Percentiles rank a stretch among this genome's conserved stretches.
phyloP scores from a whole-genome alignment of 1,284 basidiomycete species.

The Heterobasidion occidentale region DNA sequence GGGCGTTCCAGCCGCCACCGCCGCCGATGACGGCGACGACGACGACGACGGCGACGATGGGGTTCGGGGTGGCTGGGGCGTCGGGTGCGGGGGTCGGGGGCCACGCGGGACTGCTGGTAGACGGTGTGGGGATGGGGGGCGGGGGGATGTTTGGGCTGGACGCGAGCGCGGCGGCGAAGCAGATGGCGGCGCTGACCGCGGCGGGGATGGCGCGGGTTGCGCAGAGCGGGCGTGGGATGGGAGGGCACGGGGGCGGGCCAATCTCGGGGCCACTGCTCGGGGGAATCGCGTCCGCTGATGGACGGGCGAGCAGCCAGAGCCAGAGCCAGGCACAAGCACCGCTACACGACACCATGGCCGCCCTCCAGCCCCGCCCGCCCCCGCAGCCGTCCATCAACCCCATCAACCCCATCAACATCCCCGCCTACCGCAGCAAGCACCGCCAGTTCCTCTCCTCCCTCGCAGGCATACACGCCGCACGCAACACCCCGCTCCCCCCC shows the following conservation, averaged over 20 bases:
- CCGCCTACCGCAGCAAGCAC: slow-evolving; percentile 37
- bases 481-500: slow-evolving; percentile 56
- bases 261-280: slow-evolving; percentile 62
- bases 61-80: background rate
- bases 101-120: too few relatives aligned
- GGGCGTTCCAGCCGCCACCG: background rate
- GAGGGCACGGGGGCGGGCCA: slow-evolving; percentile 14
- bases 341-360: slow-evolving; percentile 25
- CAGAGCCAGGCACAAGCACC: slow-evolving; percentile 21
- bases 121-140: too few relatives aligned
- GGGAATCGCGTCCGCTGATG: slow-evolving; percentile 27
- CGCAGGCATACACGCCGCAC: slow-evolving; percentile 45
- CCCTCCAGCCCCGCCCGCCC: slow-evolving; percentile 14
- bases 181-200: slow-evolving; percentile 67
- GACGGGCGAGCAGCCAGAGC: too few relatives aligned
- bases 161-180: slow-evolving; percentile 45
- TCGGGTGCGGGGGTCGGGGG: too few relatives aligned
- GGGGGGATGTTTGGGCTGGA: slow-evolving; percentile 10
- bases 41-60: background rate
- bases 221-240: slow-evolving; percentile 5
- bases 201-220: slow-evolving; percentile 54
- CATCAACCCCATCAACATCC: slow-evolving; percentile 13
- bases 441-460: slow-evolving; percentile 51
- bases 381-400: slow-evolving; percentile 16
- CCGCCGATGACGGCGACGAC: background rate